These are phyloP conservation scores for Tubosaeta sp. DNA, from an alignment of 768 basidiomycete genomes.

Conservation along the genomic window DNA sequence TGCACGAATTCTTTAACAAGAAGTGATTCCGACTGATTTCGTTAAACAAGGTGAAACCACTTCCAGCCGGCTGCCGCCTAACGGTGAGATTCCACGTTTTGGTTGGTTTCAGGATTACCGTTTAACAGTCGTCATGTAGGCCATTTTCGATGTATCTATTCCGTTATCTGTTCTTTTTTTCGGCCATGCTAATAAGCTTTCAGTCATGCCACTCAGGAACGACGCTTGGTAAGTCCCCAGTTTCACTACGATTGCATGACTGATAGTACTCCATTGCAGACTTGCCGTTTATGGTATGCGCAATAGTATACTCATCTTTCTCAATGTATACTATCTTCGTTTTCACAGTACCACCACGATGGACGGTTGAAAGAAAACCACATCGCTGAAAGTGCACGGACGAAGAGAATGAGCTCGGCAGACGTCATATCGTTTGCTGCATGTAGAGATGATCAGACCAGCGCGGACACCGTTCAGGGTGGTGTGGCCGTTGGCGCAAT, in stretches of 20 bases:
- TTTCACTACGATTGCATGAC: background rate
- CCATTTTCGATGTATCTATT: slow-evolving; percentile 45
- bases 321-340: background rate
- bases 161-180: background rate
- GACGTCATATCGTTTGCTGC: slow-evolving; percentile 82
- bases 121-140: slow-evolving; percentile 13
- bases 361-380: slow-evolving; percentile 48
- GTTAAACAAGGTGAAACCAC: slow-evolving; percentile 39
- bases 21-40: background rate
- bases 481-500: slow-evolving; percentile 74
- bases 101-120: background rate
- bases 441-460: slow-evolving; percentile 68
- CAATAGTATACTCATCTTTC: background rate
- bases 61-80: slow-evolving; percentile 65
- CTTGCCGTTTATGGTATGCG: slow-evolving; percentile 28
- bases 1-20: background rate
- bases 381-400: slow-evolving; percentile 30
- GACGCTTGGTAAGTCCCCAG: slow-evolving; percentile 35
- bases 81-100: slow-evolving; percentile 36
- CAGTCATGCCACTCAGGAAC: slow-evolving; percentile 50
- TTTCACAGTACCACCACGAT: slow-evolving; percentile 52
- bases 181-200: slow-evolving; percentile 1
- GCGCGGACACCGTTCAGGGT: slow-evolving; percentile 62
- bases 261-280: slow-evolving; percentile 11
- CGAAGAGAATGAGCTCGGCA: slow-evolving; percentile 54